A percentile compares a stretch with the other conserved stretches of the same genome.
Conservation (phyloP, 495 filamentous ascomycete species). For the Annulohypoxylon stygium region DNA sequence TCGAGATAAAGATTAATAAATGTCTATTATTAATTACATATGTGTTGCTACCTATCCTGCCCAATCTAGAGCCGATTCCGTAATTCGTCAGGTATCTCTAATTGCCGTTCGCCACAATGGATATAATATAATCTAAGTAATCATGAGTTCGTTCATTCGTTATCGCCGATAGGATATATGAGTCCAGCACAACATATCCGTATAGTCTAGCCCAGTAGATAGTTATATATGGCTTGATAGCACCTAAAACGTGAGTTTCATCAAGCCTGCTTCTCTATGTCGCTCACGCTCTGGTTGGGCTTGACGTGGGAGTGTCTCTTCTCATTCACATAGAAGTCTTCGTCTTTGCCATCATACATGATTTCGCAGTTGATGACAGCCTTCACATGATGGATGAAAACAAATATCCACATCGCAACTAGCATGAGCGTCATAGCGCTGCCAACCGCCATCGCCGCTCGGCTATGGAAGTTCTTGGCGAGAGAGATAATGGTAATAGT, state of each 20-base stretch:
- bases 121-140: slow-evolving; percentile 13
- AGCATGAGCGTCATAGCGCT: slow-evolving; percentile 68
- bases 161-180: slow-evolving; percentile 18
- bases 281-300: slow-evolving; percentile 20
- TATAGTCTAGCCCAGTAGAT: neutral
- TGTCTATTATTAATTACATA: slow-evolving; percentile 24
- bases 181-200: slow-evolving; percentile 15
- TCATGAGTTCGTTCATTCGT: slow-evolving; percentile 41
- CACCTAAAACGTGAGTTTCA: neutral
- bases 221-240: neutral
- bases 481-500: slow-evolving; percentile 63
- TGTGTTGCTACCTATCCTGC: neutral
- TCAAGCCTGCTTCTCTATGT: slow-evolving; percentile 48
- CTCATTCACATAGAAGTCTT: slow-evolving; percentile 61
- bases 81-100: slow-evolving; percentile 6
- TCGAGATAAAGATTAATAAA: neutral
- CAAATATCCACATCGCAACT: slow-evolving; percentile 69
- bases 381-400: slow-evolving; percentile 64
- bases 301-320: slow-evolving; percentile 45
- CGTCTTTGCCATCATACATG: slow-evolving; percentile 73
- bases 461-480: slow-evolving; percentile 58
- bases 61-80: neutral
- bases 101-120: neutral
- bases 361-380: slow-evolving; percentile 69
- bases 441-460: slow-evolving; percentile 59